phyloP scores from a whole-genome alignment of 1,284 basidiomycete species.

The Cryptococcus jaspeensis region DNA sequence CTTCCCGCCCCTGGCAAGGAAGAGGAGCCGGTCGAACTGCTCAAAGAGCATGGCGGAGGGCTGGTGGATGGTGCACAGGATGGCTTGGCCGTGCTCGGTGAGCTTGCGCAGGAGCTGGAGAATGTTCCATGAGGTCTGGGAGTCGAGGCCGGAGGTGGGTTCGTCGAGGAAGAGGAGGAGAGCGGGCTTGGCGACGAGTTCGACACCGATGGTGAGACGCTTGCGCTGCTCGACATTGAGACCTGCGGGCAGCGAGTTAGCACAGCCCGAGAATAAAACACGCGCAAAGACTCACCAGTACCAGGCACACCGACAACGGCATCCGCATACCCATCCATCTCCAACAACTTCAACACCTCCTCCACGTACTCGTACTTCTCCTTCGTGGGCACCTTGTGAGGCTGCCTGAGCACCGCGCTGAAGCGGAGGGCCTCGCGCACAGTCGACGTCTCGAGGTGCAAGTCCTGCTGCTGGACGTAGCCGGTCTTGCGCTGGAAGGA shows the following conservation, averaged over 20 bases:
- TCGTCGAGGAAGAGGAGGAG: constrained; percentile 79
- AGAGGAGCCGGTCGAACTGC: constrained; percentile 62
- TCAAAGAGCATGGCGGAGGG: constrained; percentile 61
- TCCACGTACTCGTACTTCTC: constrained; percentile 84
- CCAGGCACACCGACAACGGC: constrained; percentile 73
- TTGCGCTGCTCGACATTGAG: constrained; percentile 69
- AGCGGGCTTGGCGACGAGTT: constrained; percentile 61
- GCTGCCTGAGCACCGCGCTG: constrained; percentile 78
- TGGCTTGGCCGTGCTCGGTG: constrained; percentile 77
- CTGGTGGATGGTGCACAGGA: constrained; percentile 62
- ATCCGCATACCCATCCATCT: constrained; percentile 67
- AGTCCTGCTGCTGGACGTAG: constrained; percentile 79
- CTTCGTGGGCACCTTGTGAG: constrained; percentile 60
- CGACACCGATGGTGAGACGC: constrained; percentile 76
- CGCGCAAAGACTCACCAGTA: constrained; percentile 33
- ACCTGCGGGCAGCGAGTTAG: constrained; percentile 19
- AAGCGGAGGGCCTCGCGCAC: constrained; percentile 82
- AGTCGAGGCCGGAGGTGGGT: constrained; percentile 71
- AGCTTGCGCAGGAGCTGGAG: constrained; percentile 75
- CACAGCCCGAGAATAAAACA: background rate
- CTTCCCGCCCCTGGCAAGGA: constrained; percentile 53
- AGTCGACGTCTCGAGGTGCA: constrained; percentile 65
- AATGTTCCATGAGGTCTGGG: constrained; percentile 84
- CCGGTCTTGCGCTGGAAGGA: constrained; percentile 65
- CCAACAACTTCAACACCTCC: constrained; percentile 74